phyloP scores from a whole-genome alignment of 2,329 filamentous ascomycete species.

The Beauveria caledonica region DNA sequence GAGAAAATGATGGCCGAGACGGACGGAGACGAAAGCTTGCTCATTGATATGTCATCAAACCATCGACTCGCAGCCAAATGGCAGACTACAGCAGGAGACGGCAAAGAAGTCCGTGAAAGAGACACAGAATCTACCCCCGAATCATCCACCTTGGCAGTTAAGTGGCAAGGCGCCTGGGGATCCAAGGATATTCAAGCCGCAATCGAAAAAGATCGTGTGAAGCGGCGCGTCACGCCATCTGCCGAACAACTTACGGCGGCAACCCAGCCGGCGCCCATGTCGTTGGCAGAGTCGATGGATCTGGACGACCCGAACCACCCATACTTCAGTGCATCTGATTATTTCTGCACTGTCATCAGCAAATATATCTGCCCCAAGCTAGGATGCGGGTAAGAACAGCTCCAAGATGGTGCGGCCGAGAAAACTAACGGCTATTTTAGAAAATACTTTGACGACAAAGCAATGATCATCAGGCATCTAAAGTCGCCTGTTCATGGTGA shows the following conservation, averaged over 20 bases:
- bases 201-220: neutral
- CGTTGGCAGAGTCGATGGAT: neutral
- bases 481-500: neutral
- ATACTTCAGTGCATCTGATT: neutral
- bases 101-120: too few species aligned
- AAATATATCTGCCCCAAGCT: constrained; percentile 9
- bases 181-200: neutral
- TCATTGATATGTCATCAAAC: neutral
- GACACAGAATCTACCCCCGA: neutral
- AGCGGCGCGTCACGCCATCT: neutral
- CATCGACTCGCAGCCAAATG: neutral
- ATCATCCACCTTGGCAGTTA: neutral
- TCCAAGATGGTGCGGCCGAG: neutral
- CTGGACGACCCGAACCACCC: neutral
- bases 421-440: neutral
- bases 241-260: neutral
- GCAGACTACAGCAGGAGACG: neutral
- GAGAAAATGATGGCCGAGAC: neutral
- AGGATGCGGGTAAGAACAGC: constrained; percentile 2
- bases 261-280: neutral
- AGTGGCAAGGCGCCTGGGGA: constrained; percentile 7
- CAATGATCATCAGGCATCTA: neutral
- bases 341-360: neutral
- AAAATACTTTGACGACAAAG: constrained; percentile 6
- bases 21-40: neutral